Percentiles rank a stretch among this genome's conserved stretches.
Conservation (phyloP, 805 yeast species). For the Isabelozyma gotoi region DNA sequence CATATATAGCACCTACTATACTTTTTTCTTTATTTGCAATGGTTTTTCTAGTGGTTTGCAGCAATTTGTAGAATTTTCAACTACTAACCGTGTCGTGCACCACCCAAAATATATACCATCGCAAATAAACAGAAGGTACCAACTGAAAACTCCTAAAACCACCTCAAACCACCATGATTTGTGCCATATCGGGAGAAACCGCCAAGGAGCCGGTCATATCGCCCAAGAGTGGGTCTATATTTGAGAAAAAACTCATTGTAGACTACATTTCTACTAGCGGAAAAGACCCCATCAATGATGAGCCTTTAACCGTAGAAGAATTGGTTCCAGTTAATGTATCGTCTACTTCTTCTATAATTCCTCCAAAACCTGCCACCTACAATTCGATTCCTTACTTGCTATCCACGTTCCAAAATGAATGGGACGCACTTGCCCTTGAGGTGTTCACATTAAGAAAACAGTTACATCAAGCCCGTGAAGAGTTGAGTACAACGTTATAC, state of each 20-base stretch:
- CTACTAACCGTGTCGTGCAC: neutral
- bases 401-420: slow-evolving; percentile 77
- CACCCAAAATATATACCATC: neutral
- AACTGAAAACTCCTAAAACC: neutral
- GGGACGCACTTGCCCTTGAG: slow-evolving; percentile 86
- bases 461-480: slow-evolving; percentile 62
- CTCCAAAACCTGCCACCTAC: slow-evolving; percentile 46
- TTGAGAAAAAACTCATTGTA: slow-evolving; percentile 61
- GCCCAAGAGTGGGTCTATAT: slow-evolving; percentile 65
- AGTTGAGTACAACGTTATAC: slow-evolving; percentile 74
- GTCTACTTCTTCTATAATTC: slow-evolving; percentile 19
- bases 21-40: too few species aligned
- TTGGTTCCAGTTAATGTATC: slow-evolving; percentile 41
- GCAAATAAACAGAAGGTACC: neutral
- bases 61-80: neutral
- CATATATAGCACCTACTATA: too few species aligned
- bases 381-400: slow-evolving; percentile 79
- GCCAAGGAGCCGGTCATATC: slow-evolving; percentile 76
- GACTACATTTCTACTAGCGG: slow-evolving; percentile 64
- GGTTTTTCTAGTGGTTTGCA: neutral
- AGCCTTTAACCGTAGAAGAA: slow-evolving; percentile 58
- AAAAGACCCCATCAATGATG: slow-evolving; percentile 74
- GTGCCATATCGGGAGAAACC: slow-evolving; percentile 63
- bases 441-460: slow-evolving; percentile 74
- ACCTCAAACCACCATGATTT: slow-evolving; percentile 10